Conservation (phyloP, 2,329 filamentous ascomycete genomes). For the Xylariales sp. region DNA sequence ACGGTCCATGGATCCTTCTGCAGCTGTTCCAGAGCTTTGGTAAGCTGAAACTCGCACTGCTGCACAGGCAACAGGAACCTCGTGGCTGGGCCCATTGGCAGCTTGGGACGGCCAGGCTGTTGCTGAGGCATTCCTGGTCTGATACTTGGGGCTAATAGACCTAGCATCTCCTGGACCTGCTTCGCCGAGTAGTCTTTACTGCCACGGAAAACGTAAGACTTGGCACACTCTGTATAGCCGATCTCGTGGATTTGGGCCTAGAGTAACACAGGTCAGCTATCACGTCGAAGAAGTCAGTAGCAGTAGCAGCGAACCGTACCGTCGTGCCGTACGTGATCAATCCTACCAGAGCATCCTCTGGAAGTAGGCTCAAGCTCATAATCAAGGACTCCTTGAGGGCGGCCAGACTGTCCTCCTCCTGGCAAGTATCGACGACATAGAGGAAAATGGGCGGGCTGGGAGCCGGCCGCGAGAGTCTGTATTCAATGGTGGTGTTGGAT, state of each 20-base stretch:
- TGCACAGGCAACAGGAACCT: constrained; percentile 91
- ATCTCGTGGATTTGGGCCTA: constrained; percentile 97
- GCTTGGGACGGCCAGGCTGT: constrained; percentile 68
- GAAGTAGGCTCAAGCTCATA: constrained; percentile 77
- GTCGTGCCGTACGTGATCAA: constrained; percentile 90
- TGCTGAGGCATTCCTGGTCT: constrained; percentile 71
- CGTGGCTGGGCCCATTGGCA: constrained; percentile 74
- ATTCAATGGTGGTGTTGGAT: constrained; percentile 84
- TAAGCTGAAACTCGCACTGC: constrained; percentile 95
- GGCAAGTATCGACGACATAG: constrained; percentile 83
- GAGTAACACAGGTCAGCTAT: constrained; percentile 37
- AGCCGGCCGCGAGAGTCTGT: constrained; percentile 74
- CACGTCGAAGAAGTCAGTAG: no score
- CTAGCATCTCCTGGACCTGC: constrained; percentile 99
- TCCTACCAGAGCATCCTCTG: constrained; percentile 76
- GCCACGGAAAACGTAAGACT: constrained; percentile 96
- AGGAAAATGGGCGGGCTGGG: constrained; percentile 82
- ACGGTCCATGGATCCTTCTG: constrained; percentile 98
- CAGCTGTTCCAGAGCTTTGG: constrained; percentile 88
- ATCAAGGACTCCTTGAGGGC: constrained; percentile 82
- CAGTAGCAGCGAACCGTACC: no score
- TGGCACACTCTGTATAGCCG: constrained; percentile 95
- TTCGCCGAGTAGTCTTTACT: constrained; percentile 98
- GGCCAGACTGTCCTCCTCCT: constrained; percentile 80
- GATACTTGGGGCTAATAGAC: constrained; percentile 66